These are phyloP conservation scores for Anacardium occidentale DNA, from an alignment of 345 rosid genomes.

Conservation along the genomic window DNA sequence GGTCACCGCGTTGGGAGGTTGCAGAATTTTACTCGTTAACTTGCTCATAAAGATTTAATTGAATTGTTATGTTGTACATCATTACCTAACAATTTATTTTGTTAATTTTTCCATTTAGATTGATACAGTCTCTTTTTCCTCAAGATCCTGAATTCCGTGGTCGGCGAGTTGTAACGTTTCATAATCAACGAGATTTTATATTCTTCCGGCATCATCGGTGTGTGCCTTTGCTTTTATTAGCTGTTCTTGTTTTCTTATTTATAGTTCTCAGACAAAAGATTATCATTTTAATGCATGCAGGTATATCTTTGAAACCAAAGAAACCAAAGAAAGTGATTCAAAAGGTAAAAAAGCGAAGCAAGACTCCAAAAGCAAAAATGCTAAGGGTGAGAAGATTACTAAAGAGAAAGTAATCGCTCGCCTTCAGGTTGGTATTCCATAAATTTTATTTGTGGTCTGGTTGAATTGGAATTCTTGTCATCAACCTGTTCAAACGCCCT, in stretches of 20 bases:
- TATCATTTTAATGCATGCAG: slow-evolving; percentile 29
- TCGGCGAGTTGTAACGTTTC: slow-evolving; percentile 89
- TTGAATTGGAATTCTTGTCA: background rate
- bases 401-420: slow-evolving; percentile 61
- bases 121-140: slow-evolving; percentile 82
- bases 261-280: slow-evolving; percentile 9
- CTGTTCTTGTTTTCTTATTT: background rate
- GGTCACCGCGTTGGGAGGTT: slow-evolving; percentile 96
- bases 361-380: slow-evolving; percentile 40
- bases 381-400: slow-evolving; percentile 38
- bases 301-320: slow-evolving; percentile 81
- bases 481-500: background rate
- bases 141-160: slow-evolving; percentile 83
- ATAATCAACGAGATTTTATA: slow-evolving; percentile 93
- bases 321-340: slow-evolving; percentile 42
- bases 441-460: background rate
- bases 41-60: background rate
- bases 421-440: slow-evolving; percentile 62
- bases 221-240: slow-evolving; percentile 11
- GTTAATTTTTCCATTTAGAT: slow-evolving; percentile 33
- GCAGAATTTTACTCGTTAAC: slow-evolving; percentile 10
- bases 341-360: too few relatives aligned
- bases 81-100: slow-evolving; percentile 11
- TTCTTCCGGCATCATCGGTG: slow-evolving; percentile 96
- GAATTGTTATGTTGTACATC: background rate